Base-by-base conservation (phyloP, 2,329 filamentous ascomycete species). In the Grosmannia clavigera region DNA sequence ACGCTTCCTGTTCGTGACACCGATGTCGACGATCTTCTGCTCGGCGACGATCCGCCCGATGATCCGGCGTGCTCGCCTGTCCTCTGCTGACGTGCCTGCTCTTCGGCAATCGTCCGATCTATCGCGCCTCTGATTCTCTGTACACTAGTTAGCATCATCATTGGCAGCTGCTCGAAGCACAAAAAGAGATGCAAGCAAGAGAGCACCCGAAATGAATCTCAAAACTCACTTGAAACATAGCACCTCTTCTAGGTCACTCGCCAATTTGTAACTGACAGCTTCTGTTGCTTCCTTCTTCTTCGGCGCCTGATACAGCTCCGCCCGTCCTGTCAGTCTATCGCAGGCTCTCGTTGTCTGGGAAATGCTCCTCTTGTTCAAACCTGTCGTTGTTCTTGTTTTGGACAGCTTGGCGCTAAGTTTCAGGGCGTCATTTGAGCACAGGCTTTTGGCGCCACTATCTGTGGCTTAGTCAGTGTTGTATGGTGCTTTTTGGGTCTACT, bases 71-170 rank as follows among this genome's bases (percentile, higher is more conserved):
- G 76, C 5, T 77, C 70, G 64, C 77, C 67, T 50, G 75, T 66
- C 57, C 77, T 73, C 68, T 82, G 82, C 70, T 91, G 87, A 61
- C 89, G 87, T 61, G 90, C 88, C 74, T 95, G 90, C 75, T 96
- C 92, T 75, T 96, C 90, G 68, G 90, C 88, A 68, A 96, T 94
- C 68, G 87, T 87, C 67, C 85, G 85, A 71, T 95, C 89, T 71
- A 95, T 90, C 62, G 87, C 88, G 68, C 87, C 88, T 75, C 90
- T 88, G 67, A 95, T 78, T 77, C 88, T 83, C 88, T 94, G 70
- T 58, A 60, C 33, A n/a, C 11, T 2, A 31, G 51, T 54, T 22
- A 33, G 19, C 43, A 46, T 19, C 43, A 1, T 46, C 40, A 43
- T 14, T 19, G 52, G 50, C 58, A 55, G 57, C 57, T 58, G 35